Evolutionary conservation across 73 alveolate genomes (phyloP).

Genomic region (Paramecium bursaria): DNA sequence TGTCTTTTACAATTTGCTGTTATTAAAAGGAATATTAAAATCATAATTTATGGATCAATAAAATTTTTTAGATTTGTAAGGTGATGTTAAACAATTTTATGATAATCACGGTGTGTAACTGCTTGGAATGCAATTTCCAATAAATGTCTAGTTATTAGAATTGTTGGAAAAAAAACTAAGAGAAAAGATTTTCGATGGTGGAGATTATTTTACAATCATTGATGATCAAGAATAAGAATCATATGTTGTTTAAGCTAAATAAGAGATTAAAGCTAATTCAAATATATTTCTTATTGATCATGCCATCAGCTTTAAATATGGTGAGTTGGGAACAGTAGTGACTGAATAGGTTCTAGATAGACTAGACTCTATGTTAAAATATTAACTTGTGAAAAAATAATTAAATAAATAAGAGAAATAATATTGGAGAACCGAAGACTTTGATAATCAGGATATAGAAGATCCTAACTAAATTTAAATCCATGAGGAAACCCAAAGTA

Average conservation of each 20-base stretch:
- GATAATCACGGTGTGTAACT: constrained; percentile 66
- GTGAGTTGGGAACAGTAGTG: constrained; percentile 77
- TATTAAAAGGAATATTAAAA: neutral
- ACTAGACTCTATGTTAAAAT: constrained; percentile 49
- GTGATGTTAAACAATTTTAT: constrained; percentile 55
- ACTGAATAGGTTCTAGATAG: constrained; percentile 68
- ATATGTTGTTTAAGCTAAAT: constrained; percentile 65
- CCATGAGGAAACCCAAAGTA: constrained; percentile 18
- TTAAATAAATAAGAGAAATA: constrained; percentile 48
- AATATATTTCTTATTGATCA: constrained; percentile 92
- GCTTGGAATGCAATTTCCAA: constrained; percentile 63
- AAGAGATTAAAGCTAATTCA: constrained; percentile 73
- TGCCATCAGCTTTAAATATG: constrained; percentile 92
- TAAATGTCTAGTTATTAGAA: constrained; percentile 33
- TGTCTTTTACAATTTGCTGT: neutral
- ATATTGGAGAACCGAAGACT: constrained; percentile 55
- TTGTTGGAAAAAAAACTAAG: constrained; percentile 77
- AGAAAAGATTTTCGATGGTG: constrained; percentile 85
- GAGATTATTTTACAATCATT: constrained; percentile 80
- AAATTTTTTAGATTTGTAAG: neutral
- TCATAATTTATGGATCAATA: constrained; percentile 8
- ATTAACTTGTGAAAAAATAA: constrained; percentile 48
- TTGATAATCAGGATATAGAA: constrained; percentile 67
- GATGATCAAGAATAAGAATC: constrained; percentile 83
- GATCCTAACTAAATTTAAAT: constrained; percentile 31